Percentiles rank a stretch among this genome's conserved stretches.
These are phyloP conservation scores for Schwanniomyces etchellsii DNA, from an alignment of 1,139 yeast species.

Conservation along the genomic window DNA sequence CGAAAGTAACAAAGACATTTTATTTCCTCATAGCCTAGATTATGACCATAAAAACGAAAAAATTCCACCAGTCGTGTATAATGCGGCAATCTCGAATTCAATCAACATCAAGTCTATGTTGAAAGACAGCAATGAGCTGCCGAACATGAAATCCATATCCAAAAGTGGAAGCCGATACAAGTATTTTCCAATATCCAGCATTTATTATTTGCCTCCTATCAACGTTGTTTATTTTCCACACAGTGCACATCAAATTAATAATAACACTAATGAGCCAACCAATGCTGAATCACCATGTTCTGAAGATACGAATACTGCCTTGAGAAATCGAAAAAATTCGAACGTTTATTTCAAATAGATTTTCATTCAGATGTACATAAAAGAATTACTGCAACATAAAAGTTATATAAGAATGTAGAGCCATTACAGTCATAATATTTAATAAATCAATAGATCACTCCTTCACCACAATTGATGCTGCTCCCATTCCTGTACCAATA, in stretches of 20 bases:
- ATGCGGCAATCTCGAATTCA: slow-evolving; percentile 8
- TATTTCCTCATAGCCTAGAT: slow-evolving; percentile 9
- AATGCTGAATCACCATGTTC: slow-evolving; percentile 1
- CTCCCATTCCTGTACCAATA: slow-evolving; percentile 98
- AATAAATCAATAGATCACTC: slow-evolving; percentile 39
- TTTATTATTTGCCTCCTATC: slow-evolving; percentile 54
- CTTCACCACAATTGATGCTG: slow-evolving; percentile 77
- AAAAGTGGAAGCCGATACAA: slow-evolving; percentile 27
- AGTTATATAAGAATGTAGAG: neutral
- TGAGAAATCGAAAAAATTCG: slow-evolving; percentile 18
- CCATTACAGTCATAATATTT: neutral
- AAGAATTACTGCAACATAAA: neutral
- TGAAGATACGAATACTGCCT: slow-evolving; percentile 1
- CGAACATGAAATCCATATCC: slow-evolving; percentile 1
- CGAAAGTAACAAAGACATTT: slow-evolving; percentile 3
- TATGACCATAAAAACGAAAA: slow-evolving; percentile 5
- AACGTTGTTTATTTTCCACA: slow-evolving; percentile 59
- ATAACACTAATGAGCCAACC: slow-evolving; percentile 1
- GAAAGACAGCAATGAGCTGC: slow-evolving; percentile 1
- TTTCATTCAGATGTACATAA: slow-evolving; percentile 1
- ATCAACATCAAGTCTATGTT: slow-evolving; percentile 10
- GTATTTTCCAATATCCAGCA: slow-evolving; percentile 52
- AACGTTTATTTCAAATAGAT: slow-evolving; percentile 27
- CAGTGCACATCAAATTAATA: slow-evolving; percentile 42
- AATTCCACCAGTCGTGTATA: slow-evolving; percentile 9